These are phyloP conservation scores for Ceratonia siliqua DNA, from an alignment of 306 rosid genomes.

Conservation along the genomic window DNA sequence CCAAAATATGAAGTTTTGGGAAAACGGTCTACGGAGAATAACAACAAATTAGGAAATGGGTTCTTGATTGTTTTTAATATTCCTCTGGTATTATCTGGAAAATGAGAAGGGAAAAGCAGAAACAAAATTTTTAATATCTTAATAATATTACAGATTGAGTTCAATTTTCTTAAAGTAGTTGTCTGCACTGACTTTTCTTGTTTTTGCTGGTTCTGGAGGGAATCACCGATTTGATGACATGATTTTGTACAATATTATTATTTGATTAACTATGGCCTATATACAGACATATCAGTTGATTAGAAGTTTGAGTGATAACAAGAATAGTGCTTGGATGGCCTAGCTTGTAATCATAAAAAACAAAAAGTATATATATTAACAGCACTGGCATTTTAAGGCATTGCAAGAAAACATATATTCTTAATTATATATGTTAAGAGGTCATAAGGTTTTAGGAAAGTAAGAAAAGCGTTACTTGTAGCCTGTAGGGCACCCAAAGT, in stretches of 20 bases:
- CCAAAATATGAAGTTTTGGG: constrained; percentile 13
- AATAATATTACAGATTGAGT: background rate
- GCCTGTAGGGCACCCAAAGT: background rate
- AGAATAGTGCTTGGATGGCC: constrained; percentile 15
- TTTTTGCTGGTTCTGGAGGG: background rate
- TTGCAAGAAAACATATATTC: background rate
- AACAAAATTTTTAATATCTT: background rate
- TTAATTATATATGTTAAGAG: background rate
- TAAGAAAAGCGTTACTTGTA: background rate
- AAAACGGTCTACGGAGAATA: background rate
- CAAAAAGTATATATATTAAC: background rate
- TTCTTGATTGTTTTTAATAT: background rate
- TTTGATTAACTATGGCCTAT: background rate
- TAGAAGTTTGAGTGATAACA: constrained; percentile 4
- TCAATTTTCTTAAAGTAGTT: constrained; percentile 15
- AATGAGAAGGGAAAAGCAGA: background rate
- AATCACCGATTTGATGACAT: background rate
- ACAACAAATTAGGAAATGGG: background rate
- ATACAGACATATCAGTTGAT: constrained; percentile 14
- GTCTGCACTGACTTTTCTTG: background rate
- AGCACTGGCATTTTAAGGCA: background rate
- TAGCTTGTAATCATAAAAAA: constrained; percentile 11
- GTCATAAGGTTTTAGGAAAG: background rate
- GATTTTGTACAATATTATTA: constrained; percentile 18
- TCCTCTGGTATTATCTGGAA: background rate